These are phyloP conservation scores for Lomentospora prolificans DNA, from an alignment of 2,329 filamentous ascomycete genomes.

Conservation along the genomic window DNA sequence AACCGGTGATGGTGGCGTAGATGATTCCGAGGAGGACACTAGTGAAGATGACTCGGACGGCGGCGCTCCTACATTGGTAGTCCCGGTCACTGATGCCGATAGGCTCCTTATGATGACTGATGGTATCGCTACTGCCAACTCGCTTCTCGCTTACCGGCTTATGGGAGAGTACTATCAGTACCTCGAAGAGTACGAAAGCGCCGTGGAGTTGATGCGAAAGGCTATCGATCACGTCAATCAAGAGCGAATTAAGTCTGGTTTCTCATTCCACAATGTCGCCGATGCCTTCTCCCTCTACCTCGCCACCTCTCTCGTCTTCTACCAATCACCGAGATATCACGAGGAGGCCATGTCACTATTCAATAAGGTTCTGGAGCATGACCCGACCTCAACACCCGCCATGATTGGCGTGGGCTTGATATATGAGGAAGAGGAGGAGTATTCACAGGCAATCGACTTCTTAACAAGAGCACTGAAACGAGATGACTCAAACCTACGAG, in stretches of 20 bases:
- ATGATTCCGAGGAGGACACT: conserved; percentile 37
- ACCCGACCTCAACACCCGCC: conserved; percentile 66
- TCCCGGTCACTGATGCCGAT: conserved; percentile 64
- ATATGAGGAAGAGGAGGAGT: conserved; percentile 88
- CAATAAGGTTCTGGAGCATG: conserved; percentile 66
- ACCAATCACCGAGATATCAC: conserved; percentile 84
- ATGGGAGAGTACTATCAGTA: conserved; percentile 76
- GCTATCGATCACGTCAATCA: conserved; percentile 51
- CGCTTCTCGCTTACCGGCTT: conserved; percentile 72
- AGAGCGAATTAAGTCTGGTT: conserved; percentile 56
- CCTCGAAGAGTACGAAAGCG: conserved; percentile 75
- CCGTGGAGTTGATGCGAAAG: conserved; percentile 69
- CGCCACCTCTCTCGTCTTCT: conserved; percentile 80
- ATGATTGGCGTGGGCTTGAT: conserved; percentile 87
- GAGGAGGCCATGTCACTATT: conserved; percentile 81
- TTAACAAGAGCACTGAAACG: conserved; percentile 64
- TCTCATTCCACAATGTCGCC: conserved; percentile 57
- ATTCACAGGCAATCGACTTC: conserved; percentile 70
- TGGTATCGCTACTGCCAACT: conserved; percentile 56
- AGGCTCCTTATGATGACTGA: conserved; percentile 72
- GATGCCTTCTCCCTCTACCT: conserved; percentile 71
- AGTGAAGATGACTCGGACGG: conserved; percentile 50
- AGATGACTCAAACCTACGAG: conserved; percentile 64
- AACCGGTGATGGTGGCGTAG: conserved; percentile 14
- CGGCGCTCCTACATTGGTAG: conserved; percentile 40